Evolutionary conservation across 805 yeast species (phyloP).

Genomic region (Ogataea wickerhamii): DNA sequence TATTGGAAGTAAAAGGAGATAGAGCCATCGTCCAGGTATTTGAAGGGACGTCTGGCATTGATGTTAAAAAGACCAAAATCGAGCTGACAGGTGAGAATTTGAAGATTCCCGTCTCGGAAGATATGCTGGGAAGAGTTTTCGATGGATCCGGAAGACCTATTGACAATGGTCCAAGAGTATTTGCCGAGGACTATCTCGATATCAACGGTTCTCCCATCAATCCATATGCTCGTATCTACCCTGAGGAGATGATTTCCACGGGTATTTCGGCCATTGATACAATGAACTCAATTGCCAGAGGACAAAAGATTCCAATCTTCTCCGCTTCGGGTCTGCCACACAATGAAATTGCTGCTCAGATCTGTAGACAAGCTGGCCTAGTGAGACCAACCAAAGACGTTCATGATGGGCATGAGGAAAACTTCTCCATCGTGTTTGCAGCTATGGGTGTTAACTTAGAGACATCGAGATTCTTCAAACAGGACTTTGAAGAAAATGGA

Average conservation of each 20-base stretch:
- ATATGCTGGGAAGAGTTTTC: conserved; percentile 94
- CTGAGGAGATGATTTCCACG: conserved; percentile 99
- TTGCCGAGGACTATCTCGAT: conserved; percentile 97
- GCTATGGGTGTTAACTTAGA: conserved; percentile 99
- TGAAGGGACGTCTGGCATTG: conserved; percentile 98
- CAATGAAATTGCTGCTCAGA: conserved; percentile 99
- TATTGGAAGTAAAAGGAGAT: conserved; percentile 93
- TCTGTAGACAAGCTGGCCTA: conserved; percentile 98
- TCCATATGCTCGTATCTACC: conserved; percentile 97
- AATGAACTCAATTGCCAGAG: conserved; percentile 99
- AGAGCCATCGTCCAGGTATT: conserved; percentile 98
- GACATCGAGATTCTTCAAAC: conserved; percentile 97
- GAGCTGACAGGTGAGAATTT: conserved; percentile 95
- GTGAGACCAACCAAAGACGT: conserved; percentile 99
- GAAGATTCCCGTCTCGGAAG: conserved; percentile 94
- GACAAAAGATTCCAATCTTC: conserved; percentile 98
- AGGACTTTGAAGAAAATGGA: conserved; percentile 99
- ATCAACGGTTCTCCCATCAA: conserved; percentile 99
- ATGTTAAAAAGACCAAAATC: conserved; percentile 94
- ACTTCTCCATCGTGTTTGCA: conserved; percentile 97
- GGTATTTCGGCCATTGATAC: conserved; percentile 99
- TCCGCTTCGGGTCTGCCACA: conserved; percentile 99
- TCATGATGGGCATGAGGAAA: conserved; percentile 99
- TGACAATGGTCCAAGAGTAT: conserved; percentile 96
- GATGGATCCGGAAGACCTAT: conserved; percentile 99